These are phyloP conservation scores for Hypsizygus marmoreus DNA, from an alignment of 768 basidiomycete genomes.

Conservation along the genomic window DNA sequence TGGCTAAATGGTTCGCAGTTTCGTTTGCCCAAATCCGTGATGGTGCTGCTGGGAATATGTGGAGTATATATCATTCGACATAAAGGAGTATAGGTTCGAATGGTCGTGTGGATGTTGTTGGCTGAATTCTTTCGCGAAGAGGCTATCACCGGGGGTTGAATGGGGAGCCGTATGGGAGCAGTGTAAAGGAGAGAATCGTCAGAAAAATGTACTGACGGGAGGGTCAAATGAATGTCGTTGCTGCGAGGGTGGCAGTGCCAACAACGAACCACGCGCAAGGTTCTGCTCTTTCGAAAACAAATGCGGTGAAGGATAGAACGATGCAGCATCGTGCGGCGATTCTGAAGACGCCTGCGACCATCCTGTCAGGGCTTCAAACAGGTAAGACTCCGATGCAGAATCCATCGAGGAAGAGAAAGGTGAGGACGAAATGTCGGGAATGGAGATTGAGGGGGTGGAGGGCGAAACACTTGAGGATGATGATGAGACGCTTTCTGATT, in stretches of 20 bases:
- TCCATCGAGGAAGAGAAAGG: slow-evolving; percentile 23
- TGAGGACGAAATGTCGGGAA: slow-evolving; percentile 25
- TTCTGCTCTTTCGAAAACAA: slow-evolving; percentile 19
- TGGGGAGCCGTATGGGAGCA: slow-evolving; percentile 12
- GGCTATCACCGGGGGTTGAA: slow-evolving; percentile 1
- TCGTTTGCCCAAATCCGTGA: slow-evolving; percentile 28
- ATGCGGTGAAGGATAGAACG: slow-evolving; percentile 19
- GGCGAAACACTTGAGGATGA: slow-evolving; percentile 43
- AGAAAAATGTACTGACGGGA: slow-evolving; percentile 29
- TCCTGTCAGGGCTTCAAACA: slow-evolving; percentile 22
- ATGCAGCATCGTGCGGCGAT: slow-evolving; percentile 9
- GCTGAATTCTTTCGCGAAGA: slow-evolving; percentile 7
- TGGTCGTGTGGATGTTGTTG: slow-evolving; percentile 9
- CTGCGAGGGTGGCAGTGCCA: slow-evolving; percentile 22
- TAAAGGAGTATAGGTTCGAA: slow-evolving; percentile 14
- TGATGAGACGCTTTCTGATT: slow-evolving; percentile 40
- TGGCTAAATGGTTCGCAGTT: slow-evolving; percentile 30
- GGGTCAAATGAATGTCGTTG: slow-evolving; percentile 33
- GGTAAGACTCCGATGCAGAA: slow-evolving; percentile 21
- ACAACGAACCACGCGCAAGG: slow-evolving; percentile 24
- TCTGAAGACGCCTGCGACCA: slow-evolving; percentile 25
- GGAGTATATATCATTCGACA: slow-evolving; percentile 21
- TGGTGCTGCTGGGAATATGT: slow-evolving; percentile 31
- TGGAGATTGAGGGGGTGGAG: slow-evolving; percentile 31
- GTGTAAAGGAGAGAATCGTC: slow-evolving; percentile 29